Evolutionary conservation across 2,329 filamentous ascomycete species (phyloP).

Genomic region (Xylariaceae sp.): DNA sequence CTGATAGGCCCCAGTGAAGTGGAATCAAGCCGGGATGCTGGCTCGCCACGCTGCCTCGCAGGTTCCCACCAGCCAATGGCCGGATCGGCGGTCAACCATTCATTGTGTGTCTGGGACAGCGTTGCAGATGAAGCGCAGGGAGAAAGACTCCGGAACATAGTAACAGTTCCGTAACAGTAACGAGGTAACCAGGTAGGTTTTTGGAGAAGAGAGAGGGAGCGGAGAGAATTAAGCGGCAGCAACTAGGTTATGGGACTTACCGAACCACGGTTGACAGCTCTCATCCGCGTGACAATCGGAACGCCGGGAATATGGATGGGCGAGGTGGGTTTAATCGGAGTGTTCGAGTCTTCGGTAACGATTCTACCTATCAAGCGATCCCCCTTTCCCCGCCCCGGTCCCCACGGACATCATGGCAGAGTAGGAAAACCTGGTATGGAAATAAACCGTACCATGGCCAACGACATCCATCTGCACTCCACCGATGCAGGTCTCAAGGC

Average conservation of each 20-base stretch:
- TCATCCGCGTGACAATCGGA: not conserved
- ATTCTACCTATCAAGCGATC: not conserved
- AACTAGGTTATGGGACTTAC: not conserved
- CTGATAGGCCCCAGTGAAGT: conserved; percentile 20
- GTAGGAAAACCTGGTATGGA: not conserved
- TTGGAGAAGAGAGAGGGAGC: not conserved
- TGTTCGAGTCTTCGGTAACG: not conserved
- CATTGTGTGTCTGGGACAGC: not conserved
- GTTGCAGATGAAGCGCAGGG: not conserved
- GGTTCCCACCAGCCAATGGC: conserved; percentile 13
- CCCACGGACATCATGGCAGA: not conserved
- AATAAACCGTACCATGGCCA: not conserved
- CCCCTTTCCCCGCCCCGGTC: not conserved
- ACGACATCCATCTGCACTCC: not conserved
- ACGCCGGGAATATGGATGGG: not conserved
- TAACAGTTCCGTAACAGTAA: too few species aligned
- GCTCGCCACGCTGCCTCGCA: conserved; percentile 16
- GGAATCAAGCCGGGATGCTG: conserved; percentile 18
- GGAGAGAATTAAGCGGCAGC: not conserved
- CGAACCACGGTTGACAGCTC: not conserved
- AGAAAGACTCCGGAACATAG: not conserved
- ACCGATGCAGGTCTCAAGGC: not conserved
- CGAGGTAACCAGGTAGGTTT: too few species aligned
- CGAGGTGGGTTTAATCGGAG: not conserved
- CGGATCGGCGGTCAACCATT: conserved; percentile 13